Evolutionary conservation across 768 basidiomycete genomes (phyloP).

Genomic region (Kwoniella heveanensis): DNA sequence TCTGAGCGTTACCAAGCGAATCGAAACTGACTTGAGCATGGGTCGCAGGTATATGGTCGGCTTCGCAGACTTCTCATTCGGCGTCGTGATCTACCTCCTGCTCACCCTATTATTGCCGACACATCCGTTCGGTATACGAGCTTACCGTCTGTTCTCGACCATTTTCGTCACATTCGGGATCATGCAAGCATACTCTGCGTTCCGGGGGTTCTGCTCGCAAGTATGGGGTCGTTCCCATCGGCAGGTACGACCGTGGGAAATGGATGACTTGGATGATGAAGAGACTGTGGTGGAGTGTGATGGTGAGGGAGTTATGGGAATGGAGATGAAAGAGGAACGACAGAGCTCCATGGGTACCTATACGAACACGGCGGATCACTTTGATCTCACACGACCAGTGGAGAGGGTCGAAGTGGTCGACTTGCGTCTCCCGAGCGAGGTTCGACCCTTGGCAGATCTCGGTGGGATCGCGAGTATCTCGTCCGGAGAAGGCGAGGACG

Average conservation of each 20-base stretch:
- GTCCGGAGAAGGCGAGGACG: constrained; percentile 17
- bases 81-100: constrained; percentile 34
- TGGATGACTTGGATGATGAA: constrained; percentile 41
- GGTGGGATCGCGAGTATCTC: constrained; percentile 18
- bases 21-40: not conserved
- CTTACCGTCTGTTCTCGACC: constrained; percentile 36
- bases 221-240: constrained; percentile 42
- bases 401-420: not conserved
- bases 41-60: constrained; percentile 46
- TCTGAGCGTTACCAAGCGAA: not conserved
- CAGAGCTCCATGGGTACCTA: not conserved
- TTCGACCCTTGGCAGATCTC: constrained; percentile 34
- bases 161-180: constrained; percentile 44
- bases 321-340: constrained; percentile 12
- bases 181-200: constrained; percentile 47
- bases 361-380: not conserved
- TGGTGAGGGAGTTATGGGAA: not conserved
- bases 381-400: not conserved
- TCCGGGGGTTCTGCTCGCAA: constrained; percentile 48
- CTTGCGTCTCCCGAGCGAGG: constrained; percentile 17
- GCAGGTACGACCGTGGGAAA: constrained; percentile 50
- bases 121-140: constrained; percentile 34
- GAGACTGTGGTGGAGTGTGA: constrained; percentile 16
- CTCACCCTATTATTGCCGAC: constrained; percentile 38
- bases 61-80: constrained; percentile 33